phyloP scores from a whole-genome alignment of 192 early-diverging fungal genomes.

The Chytriomyces sp. region DNA sequence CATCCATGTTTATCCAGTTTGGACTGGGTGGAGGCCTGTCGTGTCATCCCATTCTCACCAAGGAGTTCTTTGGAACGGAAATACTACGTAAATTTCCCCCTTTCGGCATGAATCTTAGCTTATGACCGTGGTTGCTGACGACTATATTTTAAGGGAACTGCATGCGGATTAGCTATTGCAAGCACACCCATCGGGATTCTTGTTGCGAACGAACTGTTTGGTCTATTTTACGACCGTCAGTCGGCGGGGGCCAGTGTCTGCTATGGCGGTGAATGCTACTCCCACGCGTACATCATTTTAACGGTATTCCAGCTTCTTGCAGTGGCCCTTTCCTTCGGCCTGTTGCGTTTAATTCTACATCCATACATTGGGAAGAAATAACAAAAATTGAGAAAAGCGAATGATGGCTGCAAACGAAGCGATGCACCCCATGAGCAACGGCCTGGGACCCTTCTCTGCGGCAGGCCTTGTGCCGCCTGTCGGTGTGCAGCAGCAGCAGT shows the following conservation, averaged over 20 bases:
- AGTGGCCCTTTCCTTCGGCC: too few relatives aligned
- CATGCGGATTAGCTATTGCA: conserved; percentile 29
- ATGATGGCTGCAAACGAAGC: too few relatives aligned
- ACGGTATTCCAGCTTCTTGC: conserved; percentile 9
- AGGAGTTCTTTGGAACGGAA: conserved; percentile 33
- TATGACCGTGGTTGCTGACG: background rate
- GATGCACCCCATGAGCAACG: too few relatives aligned
- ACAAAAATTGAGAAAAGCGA: too few relatives aligned
- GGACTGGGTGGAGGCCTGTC: conserved; percentile 37
- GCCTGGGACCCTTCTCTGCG: too few relatives aligned
- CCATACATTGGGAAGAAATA: too few relatives aligned
- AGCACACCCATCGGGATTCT: conserved; percentile 39
- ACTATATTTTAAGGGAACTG: conserved; percentile 25
- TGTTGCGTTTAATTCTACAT: too few relatives aligned
- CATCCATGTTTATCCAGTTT: conserved; percentile 21
- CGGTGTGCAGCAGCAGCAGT: conserved; percentile 16
- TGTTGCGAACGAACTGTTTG: conserved; percentile 31
- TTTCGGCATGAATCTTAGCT: too few relatives aligned
- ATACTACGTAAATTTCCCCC: conserved; percentile 25
- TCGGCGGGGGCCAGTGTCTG: background rate
- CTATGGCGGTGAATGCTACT: conserved; percentile 1
- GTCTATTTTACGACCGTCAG: conserved; percentile 26
- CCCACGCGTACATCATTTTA: conserved; percentile 8
- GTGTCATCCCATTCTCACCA: conserved; percentile 34
- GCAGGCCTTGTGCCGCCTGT: too few relatives aligned